Base-by-base conservation (phyloP, 2,329 filamentous ascomycete genomes). In the Scleromitrula shiraiana region DNA sequence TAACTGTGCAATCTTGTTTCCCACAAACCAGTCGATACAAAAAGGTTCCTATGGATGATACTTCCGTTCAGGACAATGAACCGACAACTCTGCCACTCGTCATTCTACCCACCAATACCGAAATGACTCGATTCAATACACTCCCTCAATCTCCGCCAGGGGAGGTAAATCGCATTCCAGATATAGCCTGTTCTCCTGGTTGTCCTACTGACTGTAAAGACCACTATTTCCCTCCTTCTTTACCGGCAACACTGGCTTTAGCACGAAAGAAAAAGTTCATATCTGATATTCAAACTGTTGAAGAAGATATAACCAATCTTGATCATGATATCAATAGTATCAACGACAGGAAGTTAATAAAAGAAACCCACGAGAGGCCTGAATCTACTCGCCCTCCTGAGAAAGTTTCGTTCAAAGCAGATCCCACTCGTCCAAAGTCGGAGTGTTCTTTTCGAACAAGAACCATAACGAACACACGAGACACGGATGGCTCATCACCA, bases 31-130 rank as follows among this genome's bases (percentile, higher is more conserved):
- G 23, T 15, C 22, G 19, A 32, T 49, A 38, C 37, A 8, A 47
- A 17, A 44, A 26, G 9, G 27, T 55, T 15, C 54, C 58, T 14
- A n/a, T 39, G 3, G 50, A 59, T 20, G 56, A 59, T 41, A 48
- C 30, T 20, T 38, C 47, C 22, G 51, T 56, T 15, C 58, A 61
- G 24, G 46, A 55, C 35, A 20, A 44, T 4, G 53, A 60, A 5
- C 30, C 55, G 19, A 14, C 29, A n/a, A n/a, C n/a, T n/a, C n/a
- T n/a, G n/a, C n/a, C n/a, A n/a, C n/a, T n/a, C n/a, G n/a, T n/a
- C n/a, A n/a, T n/a, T n/a, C n/a, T n/a, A n/a, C n/a, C n/a, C n/a
- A n/a, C n/a, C n/a, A n/a, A n/a, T n/a, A n/a, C 20, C 12, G 30
- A 32, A 19, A 36, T 42, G 15, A 42, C 45, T 20, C 24, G 36